These are phyloP conservation scores for Neofusicoccum umdonicola DNA, from an alignment of 2,329 filamentous ascomycete species.

Conservation along the genomic window DNA sequence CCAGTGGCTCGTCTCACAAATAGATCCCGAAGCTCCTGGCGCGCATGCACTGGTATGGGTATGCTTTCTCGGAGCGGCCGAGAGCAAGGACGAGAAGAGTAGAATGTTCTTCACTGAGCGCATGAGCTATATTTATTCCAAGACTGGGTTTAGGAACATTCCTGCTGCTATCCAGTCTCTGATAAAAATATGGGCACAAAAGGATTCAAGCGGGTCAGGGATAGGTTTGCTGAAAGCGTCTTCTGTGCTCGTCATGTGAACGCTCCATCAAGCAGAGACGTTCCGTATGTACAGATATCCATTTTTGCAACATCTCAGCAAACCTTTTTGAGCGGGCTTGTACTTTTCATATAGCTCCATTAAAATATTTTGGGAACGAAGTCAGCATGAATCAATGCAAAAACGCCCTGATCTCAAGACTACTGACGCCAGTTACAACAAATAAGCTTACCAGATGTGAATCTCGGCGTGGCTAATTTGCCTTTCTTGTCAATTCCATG, in stretches of 20 bases:
- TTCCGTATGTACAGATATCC: too few species aligned
- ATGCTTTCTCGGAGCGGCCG: slow-evolving; percentile 25
- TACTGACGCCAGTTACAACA: too few species aligned
- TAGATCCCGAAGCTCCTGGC: slow-evolving; percentile 19
- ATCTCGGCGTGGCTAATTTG: too few species aligned
- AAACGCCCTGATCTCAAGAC: too few species aligned
- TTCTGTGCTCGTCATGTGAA: slow-evolving; percentile 23
- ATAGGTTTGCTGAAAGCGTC: slow-evolving; percentile 19
- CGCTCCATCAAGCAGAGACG: too few species aligned
- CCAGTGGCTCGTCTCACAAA: slow-evolving; percentile 15
- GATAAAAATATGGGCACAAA: slow-evolving; percentile 20
- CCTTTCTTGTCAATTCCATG: too few species aligned
- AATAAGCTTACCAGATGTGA: too few species aligned
- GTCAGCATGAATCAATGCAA: too few species aligned
- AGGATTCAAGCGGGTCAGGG: slow-evolving; percentile 19
- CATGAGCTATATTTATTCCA: slow-evolving; percentile 22
- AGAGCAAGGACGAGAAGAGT: slow-evolving; percentile 19
- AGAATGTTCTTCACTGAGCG: slow-evolving; percentile 21
- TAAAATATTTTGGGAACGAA: too few species aligned
- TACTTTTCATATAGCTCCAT: too few species aligned
- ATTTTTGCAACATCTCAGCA: too few species aligned
- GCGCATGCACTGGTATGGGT: slow-evolving; percentile 25
- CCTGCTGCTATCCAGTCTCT: slow-evolving; percentile 21
- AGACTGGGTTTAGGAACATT: slow-evolving; percentile 24
- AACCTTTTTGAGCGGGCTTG: too few species aligned